Percentiles rank a stretch among this genome's conserved stretches.
Evolutionary conservation across 495 filamentous ascomycete species (phyloP).

Genomic region (Poronia punctata): DNA sequence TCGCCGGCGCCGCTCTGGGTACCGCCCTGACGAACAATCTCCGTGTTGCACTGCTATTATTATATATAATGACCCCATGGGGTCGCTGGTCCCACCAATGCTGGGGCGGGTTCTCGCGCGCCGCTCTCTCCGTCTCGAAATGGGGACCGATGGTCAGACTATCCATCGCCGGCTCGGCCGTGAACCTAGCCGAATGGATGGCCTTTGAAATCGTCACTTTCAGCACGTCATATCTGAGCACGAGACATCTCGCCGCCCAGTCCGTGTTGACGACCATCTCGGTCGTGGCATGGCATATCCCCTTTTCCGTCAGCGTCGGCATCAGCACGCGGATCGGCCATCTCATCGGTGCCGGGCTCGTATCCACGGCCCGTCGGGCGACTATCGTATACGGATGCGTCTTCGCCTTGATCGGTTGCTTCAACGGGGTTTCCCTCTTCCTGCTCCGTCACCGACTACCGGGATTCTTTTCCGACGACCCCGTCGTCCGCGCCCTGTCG

Average conservation of each 20-base stretch:
- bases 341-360: conserved; percentile 47
- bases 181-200: conserved; percentile 51
- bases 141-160: conserved; percentile 53
- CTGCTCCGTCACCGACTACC: conserved; percentile 25
- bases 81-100: conserved; percentile 42
- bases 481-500: conserved; percentile 20
- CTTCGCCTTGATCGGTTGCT: conserved; percentile 21
- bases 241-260: conserved; percentile 55
- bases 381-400: conserved; percentile 25
- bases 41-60: conserved; percentile 43
- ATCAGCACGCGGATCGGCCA: conserved; percentile 59
- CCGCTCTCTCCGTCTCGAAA: conserved; percentile 40
- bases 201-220: conserved; percentile 54
- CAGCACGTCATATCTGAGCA: conserved; percentile 40
- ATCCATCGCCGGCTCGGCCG: conserved; percentile 49
- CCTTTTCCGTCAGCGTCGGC: conserved; percentile 58
- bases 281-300: conserved; percentile 58
- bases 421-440: conserved; percentile 28
- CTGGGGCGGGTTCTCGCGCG: conserved; percentile 48
- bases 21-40: conserved; percentile 47
- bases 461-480: conserved; percentile 32
- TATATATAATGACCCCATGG: conserved; percentile 34
- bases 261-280: conserved; percentile 56
- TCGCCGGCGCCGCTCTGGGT: conserved; percentile 51
- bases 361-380: conserved; percentile 25